Base-by-base conservation (phyloP, 2,329 filamentous ascomycete genomes). In the Hypoxylon sp. region DNA sequence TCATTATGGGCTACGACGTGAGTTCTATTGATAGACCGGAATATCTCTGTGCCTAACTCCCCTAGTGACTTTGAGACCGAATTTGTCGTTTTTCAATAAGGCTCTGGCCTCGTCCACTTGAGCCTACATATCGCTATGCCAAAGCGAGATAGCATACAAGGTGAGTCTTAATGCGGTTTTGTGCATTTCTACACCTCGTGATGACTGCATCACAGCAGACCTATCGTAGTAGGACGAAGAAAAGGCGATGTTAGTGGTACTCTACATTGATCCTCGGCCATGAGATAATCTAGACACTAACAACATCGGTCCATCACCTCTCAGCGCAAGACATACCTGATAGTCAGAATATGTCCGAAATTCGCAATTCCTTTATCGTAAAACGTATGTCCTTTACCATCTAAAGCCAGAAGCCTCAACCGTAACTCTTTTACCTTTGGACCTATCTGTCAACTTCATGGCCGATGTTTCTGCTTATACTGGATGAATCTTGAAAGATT, bases 401-500 rank as follows among this genome's bases (percentile, higher is more conserved):
- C 26, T 26, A 60, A 22, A 19, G 8, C 24, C 13, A 14, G n/a
- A 11, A 14, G 6, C 5, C 24, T 24, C 33, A n/a, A 31, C n/a
- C 33, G 42, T 65, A 57, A n/a, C 26, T 39, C 52, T 24, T 22
- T 22, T 44, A 5, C 17, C 9, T 46, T 35, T 33, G 8, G 37
- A 31, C 19, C n/a, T 31, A 44, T 37, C 29, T 39, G 10, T 17
- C 37, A 35, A 39, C 33, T 53, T 75, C 68, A 73, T 24, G 83
- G 83, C 71, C 80, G 80, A 67, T 89, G 81, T 78, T 88, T 88
- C 79, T 84, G 85, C 81, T 92, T 92, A 76, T 92, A 92, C 64
- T 84, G 80, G 70, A 92, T 81, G 75, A 92, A 92, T 58, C 88
- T 83, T 31, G 76, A 80, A 69, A 92, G 78, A 74, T 92, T 92